Percentiles rank a stretch among this genome's conserved stretches.
Evolutionary conservation across 768 basidiomycete species (phyloP).

Genomic region (Trametopsis cervina): DNA sequence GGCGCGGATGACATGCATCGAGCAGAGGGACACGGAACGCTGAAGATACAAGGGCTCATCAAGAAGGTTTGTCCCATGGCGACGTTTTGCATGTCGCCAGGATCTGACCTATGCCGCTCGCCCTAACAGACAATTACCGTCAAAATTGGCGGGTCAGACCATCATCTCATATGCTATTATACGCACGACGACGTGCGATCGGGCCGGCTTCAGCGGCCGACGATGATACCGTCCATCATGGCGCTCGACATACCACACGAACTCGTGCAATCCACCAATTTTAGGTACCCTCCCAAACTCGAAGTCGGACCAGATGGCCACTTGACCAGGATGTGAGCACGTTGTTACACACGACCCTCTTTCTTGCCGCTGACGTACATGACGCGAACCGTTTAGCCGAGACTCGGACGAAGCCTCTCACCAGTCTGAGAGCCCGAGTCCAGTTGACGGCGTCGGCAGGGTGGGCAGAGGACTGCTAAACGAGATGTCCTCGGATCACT

Average conservation of each 20-base stretch:
- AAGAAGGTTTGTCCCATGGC: conserved; percentile 53
- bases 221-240: conserved; percentile 65
- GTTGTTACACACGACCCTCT: not conserved
- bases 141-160: conserved; percentile 68
- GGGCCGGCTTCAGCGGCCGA: conserved; percentile 64
- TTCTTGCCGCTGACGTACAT: not conserved
- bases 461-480: conserved; percentile 4
- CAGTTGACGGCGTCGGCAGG: conserved; percentile 4
- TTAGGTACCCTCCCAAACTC: conserved; percentile 76
- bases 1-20: conserved; percentile 12
- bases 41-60: conserved; percentile 54
- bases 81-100: not conserved
- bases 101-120: not conserved
- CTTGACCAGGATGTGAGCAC: conserved; percentile 52
- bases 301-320: conserved; percentile 68
- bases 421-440: conserved; percentile 11
- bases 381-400: conserved; percentile 7
- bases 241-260: conserved; percentile 65
- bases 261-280: conserved; percentile 74
- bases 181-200: conserved; percentile 70
- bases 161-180: conserved; percentile 83
- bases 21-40: conserved; percentile 18
- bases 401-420: conserved; percentile 10
- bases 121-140: conserved; percentile 73
- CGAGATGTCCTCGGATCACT: conserved; percentile 19